Percentiles rank a stretch among this genome's conserved stretches.
phyloP scores from a whole-genome alignment of 2,329 filamentous ascomycete species.

The Neofusicoccum parvum region DNA sequence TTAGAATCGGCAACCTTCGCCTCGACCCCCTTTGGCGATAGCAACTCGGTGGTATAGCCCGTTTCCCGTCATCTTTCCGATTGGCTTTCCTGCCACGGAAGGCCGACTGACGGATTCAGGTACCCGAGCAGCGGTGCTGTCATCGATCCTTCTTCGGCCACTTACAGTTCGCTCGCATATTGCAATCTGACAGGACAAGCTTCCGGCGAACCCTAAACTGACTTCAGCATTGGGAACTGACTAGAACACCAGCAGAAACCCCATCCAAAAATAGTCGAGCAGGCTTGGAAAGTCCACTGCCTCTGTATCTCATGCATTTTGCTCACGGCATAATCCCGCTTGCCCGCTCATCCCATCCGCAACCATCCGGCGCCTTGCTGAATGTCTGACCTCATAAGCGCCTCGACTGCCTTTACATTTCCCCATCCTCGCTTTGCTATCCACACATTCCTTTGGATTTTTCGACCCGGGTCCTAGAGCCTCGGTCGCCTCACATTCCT shows the following conservation, averaged over 20 bases:
- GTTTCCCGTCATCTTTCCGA: background rate
- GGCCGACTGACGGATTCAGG: background rate
- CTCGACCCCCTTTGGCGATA: too few species aligned
- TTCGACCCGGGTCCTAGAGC: background rate
- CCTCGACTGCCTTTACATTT: too few species aligned
- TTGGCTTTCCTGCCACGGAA: background rate
- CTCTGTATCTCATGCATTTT: background rate
- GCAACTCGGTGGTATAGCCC: too few species aligned
- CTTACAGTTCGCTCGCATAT: background rate
- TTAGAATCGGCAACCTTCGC: too few species aligned
- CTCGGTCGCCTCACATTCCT: background rate
- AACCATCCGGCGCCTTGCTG: background rate
- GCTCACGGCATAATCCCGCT: background rate
- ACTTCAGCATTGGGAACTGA: background rate
- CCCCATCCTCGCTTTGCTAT: background rate
- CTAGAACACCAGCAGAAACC: background rate
- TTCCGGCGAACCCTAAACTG: slow-evolving; percentile 4
- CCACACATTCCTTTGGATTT: background rate
- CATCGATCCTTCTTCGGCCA: background rate
- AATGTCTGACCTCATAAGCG: background rate
- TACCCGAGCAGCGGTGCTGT: background rate
- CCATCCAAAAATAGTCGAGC: background rate
- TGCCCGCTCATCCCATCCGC: background rate
- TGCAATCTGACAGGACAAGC: background rate
- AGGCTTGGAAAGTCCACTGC: background rate